Base-by-base conservation (phyloP, 495 filamentous ascomycete genomes). In the Aspergillus sclerotiicarbonarius region DNA sequence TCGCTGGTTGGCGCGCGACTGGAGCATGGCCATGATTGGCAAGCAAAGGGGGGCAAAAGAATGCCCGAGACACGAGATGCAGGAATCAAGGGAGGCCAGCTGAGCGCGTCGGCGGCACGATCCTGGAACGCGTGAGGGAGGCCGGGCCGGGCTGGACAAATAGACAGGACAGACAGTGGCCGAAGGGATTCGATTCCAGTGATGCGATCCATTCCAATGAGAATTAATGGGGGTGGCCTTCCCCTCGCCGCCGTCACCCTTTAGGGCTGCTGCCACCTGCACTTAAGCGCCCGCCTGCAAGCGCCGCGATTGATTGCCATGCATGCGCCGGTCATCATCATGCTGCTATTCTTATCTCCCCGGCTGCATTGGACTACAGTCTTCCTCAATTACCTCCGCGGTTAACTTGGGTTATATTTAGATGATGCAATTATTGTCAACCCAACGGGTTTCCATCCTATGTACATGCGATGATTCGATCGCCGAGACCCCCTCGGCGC, bases 81-180 rank as follows among this genome's bases (percentile, higher is more conserved):
- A 50, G 47, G 47, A 50, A 50, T 50, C 47, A 50, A 50, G 47
- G 47, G 47, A 16, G 29, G 47, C 13, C 47, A 50, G 47, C 21
- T 50, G 18, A 50, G 47, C 47, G 47, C 47, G 47, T 50, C 46
- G 29, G 19, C 47, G 47, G 25, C 47, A 50, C 25, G 47, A 50
- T 50, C 47, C 47, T 50, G 47, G 47, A n/a, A 50, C 47, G 47
- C 47, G 47, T 33, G 25, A 50, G 31, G 47, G 25, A 6, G 37
- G 37, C n/a, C n/a, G n/a, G 5, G 10, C 9, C 13, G 7, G 37
- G 10, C 6, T 31, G 2, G 29, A 50, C 20, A 31, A n/a, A n/a
- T n/a, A n/a, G n/a, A n/a, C n/a, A n/a, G n/a, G n/a, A n/a, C n/a
- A n/a, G n/a, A n/a, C n/a, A n/a, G n/a, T n/a, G 47, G 31, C 47